Conservation (phyloP, 1,139 yeast genomes). For the Blastobotrys indianensis region DNA sequence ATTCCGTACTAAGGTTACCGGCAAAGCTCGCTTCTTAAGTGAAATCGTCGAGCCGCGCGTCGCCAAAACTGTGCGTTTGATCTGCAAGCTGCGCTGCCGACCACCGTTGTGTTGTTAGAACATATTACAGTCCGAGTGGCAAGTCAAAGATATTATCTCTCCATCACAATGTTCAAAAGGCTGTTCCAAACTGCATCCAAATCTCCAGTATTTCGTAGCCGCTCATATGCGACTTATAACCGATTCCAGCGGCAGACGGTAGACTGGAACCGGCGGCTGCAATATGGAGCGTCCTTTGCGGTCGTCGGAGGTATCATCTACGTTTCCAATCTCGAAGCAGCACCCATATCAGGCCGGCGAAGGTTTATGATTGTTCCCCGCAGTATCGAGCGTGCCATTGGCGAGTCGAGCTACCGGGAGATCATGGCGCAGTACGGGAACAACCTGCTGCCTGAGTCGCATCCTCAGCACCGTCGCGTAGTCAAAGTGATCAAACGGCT, state of each 20-base stretch:
- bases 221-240: slow-evolving; percentile 10
- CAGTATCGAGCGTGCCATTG: slow-evolving; percentile 60
- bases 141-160: too few species aligned
- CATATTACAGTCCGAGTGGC: too few species aligned
- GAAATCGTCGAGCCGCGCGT: too few species aligned
- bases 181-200: background rate
- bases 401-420: slow-evolving; percentile 60
- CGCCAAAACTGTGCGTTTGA: too few species aligned
- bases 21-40: too few species aligned
- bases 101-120: too few species aligned
- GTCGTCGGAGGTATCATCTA: slow-evolving; percentile 43
- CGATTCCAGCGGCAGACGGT: slow-evolving; percentile 5
- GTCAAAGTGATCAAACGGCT: slow-evolving; percentile 56
- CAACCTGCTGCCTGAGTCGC: slow-evolving; percentile 35
- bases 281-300: slow-evolving; percentile 30
- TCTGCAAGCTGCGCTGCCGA: too few species aligned
- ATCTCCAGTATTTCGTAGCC: background rate
- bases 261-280: slow-evolving; percentile 8
- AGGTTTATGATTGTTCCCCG: slow-evolving; percentile 72
- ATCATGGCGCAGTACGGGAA: slow-evolving; percentile 40
- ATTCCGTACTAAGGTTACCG: too few species aligned
- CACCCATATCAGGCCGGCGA: slow-evolving; percentile 73
- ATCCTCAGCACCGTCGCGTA: slow-evolving; percentile 47
- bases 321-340: slow-evolving; percentile 62
- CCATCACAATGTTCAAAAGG: too few species aligned